Percentiles rank a stretch among this genome's conserved stretches.
Conservation (phyloP, 140 eudicot species). For the Stevia rebaudiana region DNA sequence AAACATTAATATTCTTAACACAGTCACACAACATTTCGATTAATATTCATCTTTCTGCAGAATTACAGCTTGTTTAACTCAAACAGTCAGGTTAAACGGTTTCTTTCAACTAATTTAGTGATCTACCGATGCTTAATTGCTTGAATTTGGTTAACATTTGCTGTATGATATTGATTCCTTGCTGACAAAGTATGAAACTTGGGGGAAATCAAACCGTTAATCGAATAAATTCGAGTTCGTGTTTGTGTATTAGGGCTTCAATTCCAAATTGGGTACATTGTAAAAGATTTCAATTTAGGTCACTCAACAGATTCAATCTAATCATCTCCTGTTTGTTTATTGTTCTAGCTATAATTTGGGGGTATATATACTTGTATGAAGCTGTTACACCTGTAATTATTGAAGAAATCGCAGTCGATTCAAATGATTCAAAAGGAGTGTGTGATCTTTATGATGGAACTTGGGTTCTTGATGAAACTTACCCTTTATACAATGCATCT, state of each 20-base stretch:
- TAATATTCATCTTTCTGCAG: background rate
- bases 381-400: slow-evolving; percentile 17
- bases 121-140: slow-evolving; percentile 8
- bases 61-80: slow-evolving; percentile 1
- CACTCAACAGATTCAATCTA: slow-evolving; percentile 29
- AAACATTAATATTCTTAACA: slow-evolving; percentile 11
- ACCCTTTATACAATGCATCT: slow-evolving; percentile 74
- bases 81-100: slow-evolving; percentile 22
- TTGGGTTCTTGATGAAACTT: slow-evolving; percentile 66
- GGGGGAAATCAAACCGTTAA: slow-evolving; percentile 16
- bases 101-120: background rate
- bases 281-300: slow-evolving; percentile 26
- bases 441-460: slow-evolving; percentile 62
- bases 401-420: background rate
- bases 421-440: slow-evolving; percentile 8
- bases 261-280: slow-evolving; percentile 23
- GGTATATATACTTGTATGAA: slow-evolving; percentile 30
- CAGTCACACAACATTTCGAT: background rate
- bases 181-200: slow-evolving; percentile 11
- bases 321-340: slow-evolving; percentile 30
- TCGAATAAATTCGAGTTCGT: background rate
- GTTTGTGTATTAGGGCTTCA: slow-evolving; percentile 9
- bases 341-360: slow-evolving; percentile 25
- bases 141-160: slow-evolving; percentile 9
- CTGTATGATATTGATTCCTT: background rate